Conservation (phyloP, 148 eudicot genomes). For the Heliosperma pusillum region DNA sequence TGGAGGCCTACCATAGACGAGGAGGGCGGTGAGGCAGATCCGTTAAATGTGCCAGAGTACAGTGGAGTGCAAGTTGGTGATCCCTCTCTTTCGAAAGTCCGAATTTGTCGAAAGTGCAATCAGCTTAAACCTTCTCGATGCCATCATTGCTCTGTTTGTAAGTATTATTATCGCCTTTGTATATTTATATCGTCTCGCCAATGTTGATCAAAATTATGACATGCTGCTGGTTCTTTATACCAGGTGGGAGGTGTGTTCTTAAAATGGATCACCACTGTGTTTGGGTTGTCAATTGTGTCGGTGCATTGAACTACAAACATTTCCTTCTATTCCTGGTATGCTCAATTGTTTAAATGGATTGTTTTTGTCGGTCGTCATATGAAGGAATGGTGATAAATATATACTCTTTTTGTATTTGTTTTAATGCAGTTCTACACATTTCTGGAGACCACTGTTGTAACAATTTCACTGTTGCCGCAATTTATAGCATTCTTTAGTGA, state of each 20-base stretch:
- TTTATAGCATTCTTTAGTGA: slow-evolving; percentile 91
- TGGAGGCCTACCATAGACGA: slow-evolving; percentile 85
- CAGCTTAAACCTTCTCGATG: slow-evolving; percentile 96
- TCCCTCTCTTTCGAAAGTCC: slow-evolving; percentile 44
- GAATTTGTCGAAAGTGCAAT: slow-evolving; percentile 90
- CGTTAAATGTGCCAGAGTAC: slow-evolving; percentile 55
- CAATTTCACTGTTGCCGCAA: slow-evolving; percentile 68
- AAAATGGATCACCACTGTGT: slow-evolving; percentile 99
- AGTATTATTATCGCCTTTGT: slow-evolving; percentile 32
- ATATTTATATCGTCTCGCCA: not conserved
- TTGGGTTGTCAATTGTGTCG: slow-evolving; percentile 99
- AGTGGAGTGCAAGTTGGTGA: slow-evolving; percentile 45
- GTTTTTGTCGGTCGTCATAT: too few relatives aligned
- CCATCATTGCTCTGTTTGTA: slow-evolving; percentile 99
- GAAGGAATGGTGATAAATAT: not conserved
- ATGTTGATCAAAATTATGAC: slow-evolving; percentile 4
- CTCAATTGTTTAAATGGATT: slow-evolving; percentile 13
- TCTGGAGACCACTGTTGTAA: slow-evolving; percentile 80
- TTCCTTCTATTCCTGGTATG: slow-evolving; percentile 96
- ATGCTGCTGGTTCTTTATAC: slow-evolving; percentile 19
- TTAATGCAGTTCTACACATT: slow-evolving; percentile 87
- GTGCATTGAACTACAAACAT: slow-evolving; percentile 93
- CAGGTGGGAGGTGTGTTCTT: slow-evolving; percentile 94
- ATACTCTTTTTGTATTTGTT: not conserved
- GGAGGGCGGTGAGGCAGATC: slow-evolving; percentile 78